Percentiles rank a stretch among this genome's conserved stretches.
These are phyloP conservation scores for Kwoniella dendrophila DNA, from an alignment of 768 basidiomycete genomes.

Conservation along the genomic window DNA sequence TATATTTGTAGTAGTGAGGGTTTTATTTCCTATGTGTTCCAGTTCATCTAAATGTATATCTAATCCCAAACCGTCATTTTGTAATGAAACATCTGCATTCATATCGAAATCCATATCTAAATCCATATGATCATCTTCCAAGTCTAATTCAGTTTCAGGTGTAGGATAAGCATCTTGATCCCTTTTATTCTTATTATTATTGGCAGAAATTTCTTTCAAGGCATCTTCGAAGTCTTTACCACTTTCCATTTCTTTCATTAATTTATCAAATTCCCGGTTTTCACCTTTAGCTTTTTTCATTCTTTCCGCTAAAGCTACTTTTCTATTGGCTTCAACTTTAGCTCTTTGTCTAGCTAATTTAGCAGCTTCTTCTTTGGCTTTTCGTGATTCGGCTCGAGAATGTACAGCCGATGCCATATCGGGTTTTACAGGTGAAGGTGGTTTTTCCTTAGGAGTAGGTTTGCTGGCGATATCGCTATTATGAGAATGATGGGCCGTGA, in stretches of 20 bases:
- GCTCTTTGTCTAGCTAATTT: conserved; percentile 4
- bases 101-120: not conserved
- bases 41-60: not conserved
- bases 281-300: not conserved
- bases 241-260: conserved; percentile 3
- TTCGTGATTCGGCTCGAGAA: not conserved
- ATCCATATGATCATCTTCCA: conserved; percentile 3
- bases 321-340: conserved; percentile 4
- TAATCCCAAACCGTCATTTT: not conserved
- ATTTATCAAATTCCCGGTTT: not conserved
- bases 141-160: conserved; percentile 12
- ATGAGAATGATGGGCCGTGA: too few relatives aligned
- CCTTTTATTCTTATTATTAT: not conserved
- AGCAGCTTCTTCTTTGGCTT: conserved; percentile 1
- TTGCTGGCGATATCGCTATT: conserved; percentile 7
- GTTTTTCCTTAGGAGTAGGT: not conserved
- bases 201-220: not conserved
- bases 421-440: conserved; percentile 8
- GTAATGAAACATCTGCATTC: not conserved
- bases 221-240: conserved; percentile 1
- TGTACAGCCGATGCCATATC: conserved; percentile 2
- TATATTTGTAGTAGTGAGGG: not conserved
- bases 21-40: not conserved
- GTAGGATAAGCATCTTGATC: conserved; percentile 20
- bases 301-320: not conserved